Base-by-base conservation (phyloP, 2,329 filamentous ascomycete genomes). In the Xylaria sp. region DNA sequence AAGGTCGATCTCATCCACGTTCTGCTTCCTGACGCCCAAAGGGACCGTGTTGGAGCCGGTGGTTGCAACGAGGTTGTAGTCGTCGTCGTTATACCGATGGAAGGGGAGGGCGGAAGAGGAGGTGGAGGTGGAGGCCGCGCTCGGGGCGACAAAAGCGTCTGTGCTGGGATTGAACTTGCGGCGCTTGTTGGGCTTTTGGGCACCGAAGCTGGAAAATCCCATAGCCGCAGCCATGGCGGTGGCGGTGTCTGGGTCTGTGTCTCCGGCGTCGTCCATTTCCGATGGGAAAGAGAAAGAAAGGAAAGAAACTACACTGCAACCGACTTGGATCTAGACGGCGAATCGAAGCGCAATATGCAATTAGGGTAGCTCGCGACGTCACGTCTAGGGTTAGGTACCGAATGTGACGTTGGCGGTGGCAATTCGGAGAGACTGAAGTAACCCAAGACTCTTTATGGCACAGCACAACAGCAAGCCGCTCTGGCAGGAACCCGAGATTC, bases 171-270 rank as follows among this genome's bases (percentile, higher is more conserved):
- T 88, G 78, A 87, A 90, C 74, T 89, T 90, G 67, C 90, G 86
- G 77, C 91, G 91, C 77, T 91, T 92, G 49, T 83, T 83, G 1
- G 84, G 80, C 59, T 81, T 76, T 71, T 85, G 81, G 10, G 80
- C 78, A 71, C 91, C 91, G 75, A 94, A 94, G 64, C 87, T 85
- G 9, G 89, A 85, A 78, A 94, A 94, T 69, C 92, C 92, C 89
- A 94, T 90, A 53, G 86, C 84, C 47, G 86, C 85, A 25, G 89
- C 89, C 77, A 92, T 88, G 59, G 86, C 86, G 47, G 81, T 80
- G 55, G 86, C 82, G 22, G 75, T 75, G n/a, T 76, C 82, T 22
- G 75, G 74, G n/a, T 76, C 82, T 22, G 75, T 74, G 17, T 76
- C 75, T 42, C 78, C 75, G 36, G 50, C 44, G 44, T 70, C 64